Evolutionary conservation across 192 early-diverging fungal species (phyloP).

Genomic region (Obelidium mucronatum): DNA sequence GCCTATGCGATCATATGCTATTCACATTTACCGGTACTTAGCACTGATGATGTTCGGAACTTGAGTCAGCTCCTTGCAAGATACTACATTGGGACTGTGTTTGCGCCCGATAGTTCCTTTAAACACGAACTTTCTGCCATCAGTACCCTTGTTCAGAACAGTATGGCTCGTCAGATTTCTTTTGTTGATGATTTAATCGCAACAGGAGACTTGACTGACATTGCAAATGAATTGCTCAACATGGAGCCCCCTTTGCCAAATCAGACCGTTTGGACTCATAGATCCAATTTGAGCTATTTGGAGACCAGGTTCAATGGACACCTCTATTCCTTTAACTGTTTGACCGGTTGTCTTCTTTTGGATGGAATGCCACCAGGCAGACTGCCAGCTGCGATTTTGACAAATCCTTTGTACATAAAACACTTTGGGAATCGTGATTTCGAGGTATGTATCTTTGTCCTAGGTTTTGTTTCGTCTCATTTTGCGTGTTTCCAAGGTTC

Average conservation of each 20-base stretch:
- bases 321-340: constrained; percentile 1
- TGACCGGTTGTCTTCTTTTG: not conserved
- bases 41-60: not conserved
- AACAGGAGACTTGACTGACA: no score
- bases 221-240: no score
- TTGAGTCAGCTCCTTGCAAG: not conserved
- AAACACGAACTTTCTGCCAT: not conserved
- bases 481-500: no score
- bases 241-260: no score
- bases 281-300: no score
- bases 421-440: not conserved
- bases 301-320: no score
- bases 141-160: not conserved
- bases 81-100: not conserved
- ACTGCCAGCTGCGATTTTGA: not conserved
- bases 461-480: not conserved
- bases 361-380: constrained; percentile 6
- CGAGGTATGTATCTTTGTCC: not conserved
- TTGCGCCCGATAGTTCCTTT: not conserved
- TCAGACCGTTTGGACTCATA: no score
- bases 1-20: not conserved
- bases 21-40: not conserved
- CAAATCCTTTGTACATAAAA: not conserved
- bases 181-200: no score
- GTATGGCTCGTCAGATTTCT: constrained; percentile 5